Conservation (phyloP, 2,329 filamentous ascomycete species). For the Xylariaceae sp. region DNA sequence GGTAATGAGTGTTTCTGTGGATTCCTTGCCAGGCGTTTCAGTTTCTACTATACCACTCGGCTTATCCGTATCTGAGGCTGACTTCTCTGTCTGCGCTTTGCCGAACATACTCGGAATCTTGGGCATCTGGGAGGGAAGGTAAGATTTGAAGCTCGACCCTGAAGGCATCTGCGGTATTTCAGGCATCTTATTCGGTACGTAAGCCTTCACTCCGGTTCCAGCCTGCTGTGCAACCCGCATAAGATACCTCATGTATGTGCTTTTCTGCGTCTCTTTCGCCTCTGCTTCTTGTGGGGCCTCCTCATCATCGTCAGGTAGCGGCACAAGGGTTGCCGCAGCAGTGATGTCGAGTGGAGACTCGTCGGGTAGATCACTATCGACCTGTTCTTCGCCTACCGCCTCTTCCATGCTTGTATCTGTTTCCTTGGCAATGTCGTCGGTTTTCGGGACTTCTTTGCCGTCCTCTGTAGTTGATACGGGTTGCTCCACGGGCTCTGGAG, state of each 20-base stretch:
- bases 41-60: not conserved
- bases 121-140: constrained; percentile 37
- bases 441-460: constrained; percentile 36
- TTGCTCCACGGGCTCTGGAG: constrained; percentile 41
- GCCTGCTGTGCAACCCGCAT: constrained; percentile 53
- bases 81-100: constrained; percentile 19
- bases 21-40: not conserved
- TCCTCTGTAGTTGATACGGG: constrained; percentile 39
- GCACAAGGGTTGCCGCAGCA: constrained; percentile 53
- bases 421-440: constrained; percentile 28
- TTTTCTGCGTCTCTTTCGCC: constrained; percentile 41
- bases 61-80: not conserved
- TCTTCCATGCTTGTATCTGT: constrained; percentile 14
- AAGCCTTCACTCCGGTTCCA: constrained; percentile 49
- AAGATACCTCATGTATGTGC: constrained; percentile 52
- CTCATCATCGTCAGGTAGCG: constrained; percentile 48
- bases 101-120: constrained; percentile 38
- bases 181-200: constrained; percentile 49
- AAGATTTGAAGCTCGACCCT: constrained; percentile 39
- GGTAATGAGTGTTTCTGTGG: constrained; percentile 1
- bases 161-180: constrained; percentile 39
- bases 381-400: constrained; percentile 17
- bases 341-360: constrained; percentile 56
- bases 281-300: constrained; percentile 35
- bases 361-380: constrained; percentile 37